A percentile compares a stretch with the other conserved stretches of the same genome.
phyloP scores from a whole-genome alignment of 1,139 yeast species.

The Blastobotrys serpentis region DNA sequence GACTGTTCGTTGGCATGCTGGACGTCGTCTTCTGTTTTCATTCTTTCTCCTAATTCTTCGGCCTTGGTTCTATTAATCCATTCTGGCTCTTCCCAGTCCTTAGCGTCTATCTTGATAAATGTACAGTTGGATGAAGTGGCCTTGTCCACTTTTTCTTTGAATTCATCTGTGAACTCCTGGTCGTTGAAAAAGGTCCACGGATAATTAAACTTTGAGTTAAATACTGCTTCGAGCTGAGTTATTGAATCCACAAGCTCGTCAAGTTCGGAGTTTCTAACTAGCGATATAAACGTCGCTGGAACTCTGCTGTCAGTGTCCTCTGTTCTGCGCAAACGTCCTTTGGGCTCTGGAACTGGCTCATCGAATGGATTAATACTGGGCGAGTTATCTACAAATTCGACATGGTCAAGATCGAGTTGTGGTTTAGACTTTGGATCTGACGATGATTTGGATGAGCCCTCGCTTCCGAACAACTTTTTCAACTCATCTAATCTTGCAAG shows the following conservation, averaged over 20 bases:
- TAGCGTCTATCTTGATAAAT: slow-evolving; percentile 53
- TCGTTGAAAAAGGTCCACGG: slow-evolving; percentile 84
- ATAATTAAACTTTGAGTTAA: slow-evolving; percentile 68
- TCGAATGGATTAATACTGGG: slow-evolving; percentile 1
- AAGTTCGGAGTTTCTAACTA: slow-evolving; percentile 67
- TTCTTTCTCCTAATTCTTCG: slow-evolving; percentile 44
- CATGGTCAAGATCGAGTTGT: not conserved
- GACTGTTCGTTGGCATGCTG: slow-evolving; percentile 64
- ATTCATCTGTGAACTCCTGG: slow-evolving; percentile 56
- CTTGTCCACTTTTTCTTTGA: slow-evolving; percentile 46
- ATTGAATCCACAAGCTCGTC: slow-evolving; percentile 52
- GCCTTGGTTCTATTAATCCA: slow-evolving; percentile 47
- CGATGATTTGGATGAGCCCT: not conserved
- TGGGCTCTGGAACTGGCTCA: slow-evolving; percentile 31
- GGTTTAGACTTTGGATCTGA: not conserved
- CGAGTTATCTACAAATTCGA: slow-evolving; percentile 2
- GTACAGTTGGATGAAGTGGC: slow-evolving; percentile 53
- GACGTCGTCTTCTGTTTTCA: slow-evolving; percentile 48
- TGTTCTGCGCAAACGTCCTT: slow-evolving; percentile 25
- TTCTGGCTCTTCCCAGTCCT: slow-evolving; percentile 65
- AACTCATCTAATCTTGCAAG: not conserved
- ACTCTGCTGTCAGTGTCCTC: slow-evolving; percentile 41
- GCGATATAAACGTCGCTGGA: slow-evolving; percentile 70
- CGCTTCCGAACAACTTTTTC: not conserved
- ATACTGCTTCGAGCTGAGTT: slow-evolving; percentile 56